A percentile compares a stretch with the other conserved stretches of the same genome.
Evolutionary conservation across 2,329 filamentous ascomycete species (phyloP).

Genomic region (Colletotrichum sp.): DNA sequence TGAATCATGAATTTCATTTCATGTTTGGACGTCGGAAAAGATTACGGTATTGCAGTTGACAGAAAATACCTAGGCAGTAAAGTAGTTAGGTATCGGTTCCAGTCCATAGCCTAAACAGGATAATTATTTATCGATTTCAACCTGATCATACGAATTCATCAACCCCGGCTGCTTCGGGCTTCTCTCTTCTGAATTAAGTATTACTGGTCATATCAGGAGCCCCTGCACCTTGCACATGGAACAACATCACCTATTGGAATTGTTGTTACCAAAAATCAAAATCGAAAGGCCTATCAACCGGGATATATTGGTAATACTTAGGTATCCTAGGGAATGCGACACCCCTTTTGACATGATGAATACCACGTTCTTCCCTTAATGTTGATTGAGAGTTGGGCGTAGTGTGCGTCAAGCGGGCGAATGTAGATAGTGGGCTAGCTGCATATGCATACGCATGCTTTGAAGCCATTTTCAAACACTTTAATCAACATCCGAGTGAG

Average conservation of each 20-base stretch:
- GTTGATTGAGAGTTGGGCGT: background rate
- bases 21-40: background rate
- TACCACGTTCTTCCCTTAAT: background rate
- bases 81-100: background rate
- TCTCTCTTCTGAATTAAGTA: background rate
- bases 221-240: background rate
- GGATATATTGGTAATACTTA: background rate
- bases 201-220: background rate
- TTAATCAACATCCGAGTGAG: background rate
- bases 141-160: background rate
- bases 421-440: background rate
- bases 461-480: background rate
- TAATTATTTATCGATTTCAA: background rate
- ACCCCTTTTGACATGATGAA: background rate
- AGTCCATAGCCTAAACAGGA: background rate
- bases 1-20: background rate
- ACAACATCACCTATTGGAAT: background rate
- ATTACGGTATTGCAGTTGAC: background rate
- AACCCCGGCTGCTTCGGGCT: background rate
- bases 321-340: accelerated
- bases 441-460: background rate
- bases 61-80: background rate
- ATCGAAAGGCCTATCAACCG: background rate
- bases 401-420: background rate
- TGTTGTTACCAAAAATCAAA: accelerated